Conservation (phyloP, 768 basidiomycete species). For the Tephrocybe sp. region DNA sequence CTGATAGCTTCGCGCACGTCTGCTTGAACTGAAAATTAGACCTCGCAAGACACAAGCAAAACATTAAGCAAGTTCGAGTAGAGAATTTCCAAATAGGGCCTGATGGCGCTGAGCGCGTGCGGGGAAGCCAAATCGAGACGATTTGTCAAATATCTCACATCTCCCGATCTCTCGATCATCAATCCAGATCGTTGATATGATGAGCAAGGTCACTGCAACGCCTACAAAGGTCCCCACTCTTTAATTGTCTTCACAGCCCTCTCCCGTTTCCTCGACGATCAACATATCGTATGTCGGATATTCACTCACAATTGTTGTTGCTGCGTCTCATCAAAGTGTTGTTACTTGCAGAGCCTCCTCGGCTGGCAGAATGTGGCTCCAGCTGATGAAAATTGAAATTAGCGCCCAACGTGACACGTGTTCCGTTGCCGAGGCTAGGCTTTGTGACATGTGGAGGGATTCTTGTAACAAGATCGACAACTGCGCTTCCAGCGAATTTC, state of each 20-base stretch:
- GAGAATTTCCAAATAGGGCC: neutral
- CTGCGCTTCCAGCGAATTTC: neutral
- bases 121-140: neutral
- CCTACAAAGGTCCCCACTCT: no score
- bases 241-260: neutral
- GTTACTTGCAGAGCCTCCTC: neutral
- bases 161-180: no score
- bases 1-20: no score
- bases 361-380: neutral
- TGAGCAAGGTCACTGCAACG: no score
- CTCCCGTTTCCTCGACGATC: neutral
- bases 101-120: neutral
- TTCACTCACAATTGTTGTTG: no score
- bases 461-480: constrained; percentile 4
- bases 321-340: neutral
- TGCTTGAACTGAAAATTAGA: no score
- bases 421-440: neutral
- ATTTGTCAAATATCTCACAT: neutral
- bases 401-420: constrained; percentile 8
- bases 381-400: neutral
- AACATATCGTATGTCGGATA: no score
- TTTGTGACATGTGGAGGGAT: neutral
- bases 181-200: no score
- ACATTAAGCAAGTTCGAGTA: no score
- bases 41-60: no score